Conservation (phyloP, 31 red algal species). For the Pterothamnion heteromorphum region DNA sequence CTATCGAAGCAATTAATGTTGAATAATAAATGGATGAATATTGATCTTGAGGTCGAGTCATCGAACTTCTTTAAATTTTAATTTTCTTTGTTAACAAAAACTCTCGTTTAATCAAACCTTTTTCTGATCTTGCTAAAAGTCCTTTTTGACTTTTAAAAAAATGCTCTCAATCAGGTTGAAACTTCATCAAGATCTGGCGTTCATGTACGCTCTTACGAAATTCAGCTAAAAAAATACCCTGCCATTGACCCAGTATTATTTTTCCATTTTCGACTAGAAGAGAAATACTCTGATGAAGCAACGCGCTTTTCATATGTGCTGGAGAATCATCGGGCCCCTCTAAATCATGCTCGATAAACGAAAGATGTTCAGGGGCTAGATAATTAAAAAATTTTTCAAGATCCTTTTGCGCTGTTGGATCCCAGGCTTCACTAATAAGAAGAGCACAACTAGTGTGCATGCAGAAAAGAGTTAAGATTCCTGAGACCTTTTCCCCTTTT, state of each 20-base stretch:
- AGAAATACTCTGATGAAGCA: neutral
- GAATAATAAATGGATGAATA: too few species aligned
- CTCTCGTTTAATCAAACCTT: too few species aligned
- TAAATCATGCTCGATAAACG: conserved; percentile 21
- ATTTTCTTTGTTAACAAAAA: too few species aligned
- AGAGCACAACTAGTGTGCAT: conserved; percentile 20
- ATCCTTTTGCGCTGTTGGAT: conserved; percentile 10
- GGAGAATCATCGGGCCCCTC: conserved; percentile 47
- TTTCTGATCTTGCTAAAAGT: too few species aligned
- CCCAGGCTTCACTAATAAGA: conserved; percentile 25
- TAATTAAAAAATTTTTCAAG: conserved; percentile 37
- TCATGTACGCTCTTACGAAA: conserved; percentile 6
- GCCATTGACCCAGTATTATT: conserved; percentile 26
- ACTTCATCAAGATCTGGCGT: neutral
- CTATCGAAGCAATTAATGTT: too few species aligned
- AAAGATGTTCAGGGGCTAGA: conserved; percentile 39
- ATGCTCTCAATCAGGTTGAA: too few species aligned
- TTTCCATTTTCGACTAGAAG: conserved; percentile 20
- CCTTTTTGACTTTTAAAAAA: too few species aligned
- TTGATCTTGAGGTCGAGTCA: too few species aligned
- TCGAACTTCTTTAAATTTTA: too few species aligned
- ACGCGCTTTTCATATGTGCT: conserved; percentile 43
- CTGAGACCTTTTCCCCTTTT: neutral
- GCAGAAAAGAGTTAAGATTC: conserved; percentile 25
- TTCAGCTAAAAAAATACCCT: conserved; percentile 44